Evolutionary conservation across 2,329 filamentous ascomycete genomes (phyloP), one percentile per base, ranked within the genome.

Genomic region (Diaporthe citri): DNA sequence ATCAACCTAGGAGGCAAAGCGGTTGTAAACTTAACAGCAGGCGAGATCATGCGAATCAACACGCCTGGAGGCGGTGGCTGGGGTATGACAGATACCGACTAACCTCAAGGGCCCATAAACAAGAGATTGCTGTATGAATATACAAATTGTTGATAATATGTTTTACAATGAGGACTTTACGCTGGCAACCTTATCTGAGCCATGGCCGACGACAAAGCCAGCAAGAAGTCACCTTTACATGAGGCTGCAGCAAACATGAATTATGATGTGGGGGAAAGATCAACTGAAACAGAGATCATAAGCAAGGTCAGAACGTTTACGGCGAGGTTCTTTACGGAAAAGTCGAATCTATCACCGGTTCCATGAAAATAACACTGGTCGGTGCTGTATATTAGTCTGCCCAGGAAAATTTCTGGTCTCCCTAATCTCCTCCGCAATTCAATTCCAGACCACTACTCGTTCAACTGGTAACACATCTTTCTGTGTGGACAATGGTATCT

Each of bases 1-100:
- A 79, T 84, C 22, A 82, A 78, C 36, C 77, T 84, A 5, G 83
- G 82, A 2, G 77, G 80, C 0, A 80, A 84, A 69, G 80, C 81
- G 5, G 76, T 82, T 39, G 76, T 83, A 4, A 76, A 78, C 15
- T 71, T 84, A 2, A 52, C 74, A 9, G 77, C 78, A 0, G 83
- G 83, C 0, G 83, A 84, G 76, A 79, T 78, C n/a, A 79, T 83
- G n/a, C 82, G 82, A 55, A 79, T 83, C 12, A 83, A 83, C 17
- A 82, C 82, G 0, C 82, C 82, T 1, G 82, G 82, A 1, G 82
- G 82, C 1, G 82, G 82, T 13, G 82, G 80, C 1, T 83, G 31
- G 56, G 56, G 56, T 59, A 6, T n/a, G 31, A 22, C n/a, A 8
- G 10, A 39, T 15, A n/a, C 4, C 13, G 3, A 20, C 28, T n/a